These are phyloP conservation scores for Phascolomyces articulosus DNA, from an alignment of 371 early-diverging fungal genomes.

Conservation along the genomic window DNA sequence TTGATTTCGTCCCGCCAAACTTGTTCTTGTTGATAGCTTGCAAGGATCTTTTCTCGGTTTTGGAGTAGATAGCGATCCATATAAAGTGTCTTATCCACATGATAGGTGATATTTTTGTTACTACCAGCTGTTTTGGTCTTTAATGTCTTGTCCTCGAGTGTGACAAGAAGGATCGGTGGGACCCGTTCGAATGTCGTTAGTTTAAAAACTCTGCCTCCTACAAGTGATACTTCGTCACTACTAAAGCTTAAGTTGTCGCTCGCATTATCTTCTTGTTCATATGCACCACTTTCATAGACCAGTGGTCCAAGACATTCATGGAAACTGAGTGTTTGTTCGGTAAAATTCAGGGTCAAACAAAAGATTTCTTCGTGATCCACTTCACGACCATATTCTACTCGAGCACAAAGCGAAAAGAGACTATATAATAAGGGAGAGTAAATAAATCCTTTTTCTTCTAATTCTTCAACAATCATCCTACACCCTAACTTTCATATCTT, in stretches of 20 bases:
- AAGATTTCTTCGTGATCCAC: slow-evolving; percentile 20
- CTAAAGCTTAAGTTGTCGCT: slow-evolving; percentile 4
- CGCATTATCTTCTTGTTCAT: not conserved
- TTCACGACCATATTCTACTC: slow-evolving; percentile 15
- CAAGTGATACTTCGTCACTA: slow-evolving; percentile 1
- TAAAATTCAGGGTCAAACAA: slow-evolving; percentile 24
- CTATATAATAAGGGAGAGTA: slow-evolving; percentile 10
- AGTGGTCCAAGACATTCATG: slow-evolving; percentile 46
- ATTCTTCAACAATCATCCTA: too few relatives aligned
- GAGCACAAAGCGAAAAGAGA: slow-evolving; percentile 20
- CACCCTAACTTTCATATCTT: too few relatives aligned
- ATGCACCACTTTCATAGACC: slow-evolving; percentile 27
- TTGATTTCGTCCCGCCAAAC: slow-evolving; percentile 23
- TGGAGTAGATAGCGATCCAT: slow-evolving; percentile 42
- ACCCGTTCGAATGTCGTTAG: slow-evolving; percentile 38
- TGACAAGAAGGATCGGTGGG: slow-evolving; percentile 40
- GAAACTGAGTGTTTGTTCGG: slow-evolving; percentile 24
- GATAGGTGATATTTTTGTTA: slow-evolving; percentile 10
- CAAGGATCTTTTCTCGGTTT: slow-evolving; percentile 29
- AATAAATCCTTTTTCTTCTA: too few relatives aligned
- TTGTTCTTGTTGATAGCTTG: slow-evolving; percentile 30
- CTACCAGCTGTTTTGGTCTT: not conserved
- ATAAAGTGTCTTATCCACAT: slow-evolving; percentile 36
- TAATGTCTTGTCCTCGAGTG: slow-evolving; percentile 27
- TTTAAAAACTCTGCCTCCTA: not conserved